phyloP scores from a whole-genome alignment of 2,329 filamentous ascomycete genomes.

The Scytalidium sp. region DNA sequence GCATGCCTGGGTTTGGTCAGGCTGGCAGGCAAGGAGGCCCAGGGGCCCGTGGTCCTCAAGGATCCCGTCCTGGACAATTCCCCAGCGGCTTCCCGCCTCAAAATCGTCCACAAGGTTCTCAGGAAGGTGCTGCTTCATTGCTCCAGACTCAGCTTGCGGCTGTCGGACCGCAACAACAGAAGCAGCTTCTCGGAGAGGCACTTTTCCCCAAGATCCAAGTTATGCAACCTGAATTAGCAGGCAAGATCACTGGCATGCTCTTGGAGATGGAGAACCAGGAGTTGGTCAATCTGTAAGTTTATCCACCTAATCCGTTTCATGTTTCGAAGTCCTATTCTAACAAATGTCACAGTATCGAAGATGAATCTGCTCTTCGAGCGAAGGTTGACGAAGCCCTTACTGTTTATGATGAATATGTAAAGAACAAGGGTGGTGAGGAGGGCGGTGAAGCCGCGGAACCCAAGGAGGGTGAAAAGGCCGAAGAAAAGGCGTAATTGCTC shows the following conservation, averaged over 20 bases:
- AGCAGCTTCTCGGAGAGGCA: conserved; percentile 96
- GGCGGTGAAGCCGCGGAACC: conserved; percentile 34
- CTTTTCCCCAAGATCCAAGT: conserved; percentile 98
- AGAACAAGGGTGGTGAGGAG: conserved; percentile 44
- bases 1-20: conserved; percentile 50
- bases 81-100: conserved; percentile 32
- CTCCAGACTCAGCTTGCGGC: conserved; percentile 57
- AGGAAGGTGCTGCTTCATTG: conserved; percentile 34
- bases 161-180: conserved; percentile 72
- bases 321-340: conserved; percentile 5
- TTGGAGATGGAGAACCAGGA: conserved; percentile 98
- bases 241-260: conserved; percentile 99
- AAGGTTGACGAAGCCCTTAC: conserved; percentile 98
- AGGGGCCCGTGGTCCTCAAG: conserved; percentile 32
- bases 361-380: conserved; percentile 81
- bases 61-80: conserved; percentile 31
- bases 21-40: conserved; percentile 44
- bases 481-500: conserved; percentile 49
- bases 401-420: conserved; percentile 98
- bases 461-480: conserved; percentile 49
- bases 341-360: conserved; percentile 66
- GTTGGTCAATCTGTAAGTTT: conserved; percentile 88
- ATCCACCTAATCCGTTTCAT: conserved; percentile 2
- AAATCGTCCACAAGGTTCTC: conserved; percentile 23
- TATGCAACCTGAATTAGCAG: conserved; percentile 91